Evolutionary conservation across 306 rosid genomes (phyloP), one percentile per base, ranked within the genome.

Genomic region (Rosa chinensis): DNA sequence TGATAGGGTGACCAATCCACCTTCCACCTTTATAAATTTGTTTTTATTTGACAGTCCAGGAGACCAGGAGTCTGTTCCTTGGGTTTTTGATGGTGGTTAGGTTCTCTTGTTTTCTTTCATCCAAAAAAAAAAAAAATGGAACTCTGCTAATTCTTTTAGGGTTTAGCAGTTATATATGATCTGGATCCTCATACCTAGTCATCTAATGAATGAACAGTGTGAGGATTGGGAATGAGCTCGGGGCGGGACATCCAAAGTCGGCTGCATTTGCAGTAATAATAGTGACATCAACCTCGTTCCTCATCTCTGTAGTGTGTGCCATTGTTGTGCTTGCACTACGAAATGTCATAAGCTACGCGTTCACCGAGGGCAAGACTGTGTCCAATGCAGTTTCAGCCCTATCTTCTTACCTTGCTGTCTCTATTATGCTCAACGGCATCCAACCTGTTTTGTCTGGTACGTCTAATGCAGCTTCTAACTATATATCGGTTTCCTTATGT

Each of bases 171-270:
- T 56, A 56, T 56, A 56, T 55, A 1, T 56, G 63, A 56, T 56
- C 0, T 56, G 28, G 32, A 56, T 56, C 5, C 63, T 71, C n/a
- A 49, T 11, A 45, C 9, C 2, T 25, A 44, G 23, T 49, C 3
- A 73, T 6, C 3, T 14, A 2, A 64, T 13, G 9, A 64, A 64
- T 28, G 7, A 21, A 63, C 72, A 85, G 92, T 85, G 92, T 89
- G 58, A 76, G 92, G 74, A 80, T 87, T 14, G 81, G 90, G 82
- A 89, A 86, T 74, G 92, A 89, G 75, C 80, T 89, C 7, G 92
- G 92, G 11, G 90, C 90, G 0, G 89, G 89, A 2, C 87, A 89
- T 83, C 90, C 92, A 2, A 87, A 77, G 68, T 70, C 92, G 13
- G 90, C 90, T 10, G 83, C 85, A 12, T 89, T 81, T 62, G 32